Percentiles rank a stretch among this genome's conserved stretches.
Conservation (phyloP, 116 monocot species). For the Papilionanthe hybrid region DNA sequence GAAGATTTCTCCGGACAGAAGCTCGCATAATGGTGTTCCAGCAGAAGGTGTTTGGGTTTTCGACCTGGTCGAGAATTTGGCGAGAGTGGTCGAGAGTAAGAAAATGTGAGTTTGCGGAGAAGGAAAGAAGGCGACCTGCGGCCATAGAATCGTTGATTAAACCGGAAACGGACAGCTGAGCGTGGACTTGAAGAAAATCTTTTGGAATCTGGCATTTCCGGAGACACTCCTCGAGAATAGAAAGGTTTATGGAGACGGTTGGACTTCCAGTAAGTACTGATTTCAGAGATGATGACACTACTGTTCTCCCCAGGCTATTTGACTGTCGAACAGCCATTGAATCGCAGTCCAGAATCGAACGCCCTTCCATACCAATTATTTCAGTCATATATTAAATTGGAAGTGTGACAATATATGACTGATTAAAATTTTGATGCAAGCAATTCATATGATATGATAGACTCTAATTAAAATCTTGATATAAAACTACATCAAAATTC, state of each 20-base stretch:
- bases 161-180: conserved; percentile 55
- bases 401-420: too few species aligned
- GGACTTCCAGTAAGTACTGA: background rate
- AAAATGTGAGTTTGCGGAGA: conserved; percentile 31
- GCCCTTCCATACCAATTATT: too few species aligned
- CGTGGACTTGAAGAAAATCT: conserved; percentile 58
- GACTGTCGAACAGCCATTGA: background rate
- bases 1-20: conserved; percentile 13
- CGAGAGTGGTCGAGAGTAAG: conserved; percentile 37
- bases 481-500: too few species aligned
- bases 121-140: conserved; percentile 67
- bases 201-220: conserved; percentile 26
- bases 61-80: conserved; percentile 35
- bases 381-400: too few species aligned
- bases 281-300: background rate
- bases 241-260: conserved; percentile 33
- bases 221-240: conserved; percentile 53
- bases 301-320: background rate
- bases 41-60: conserved; percentile 56
- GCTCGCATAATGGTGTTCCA: conserved; percentile 73
- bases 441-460: too few species aligned
- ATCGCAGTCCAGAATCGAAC: background rate
- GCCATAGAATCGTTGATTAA: conserved; percentile 69
- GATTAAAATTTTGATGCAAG: too few species aligned
- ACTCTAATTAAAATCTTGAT: too few species aligned